A percentile compares a stretch with the other conserved stretches of the same genome.
Evolutionary conservation across 495 filamentous ascomycete species (phyloP).

Genomic region (Xylaria cubensis): DNA sequence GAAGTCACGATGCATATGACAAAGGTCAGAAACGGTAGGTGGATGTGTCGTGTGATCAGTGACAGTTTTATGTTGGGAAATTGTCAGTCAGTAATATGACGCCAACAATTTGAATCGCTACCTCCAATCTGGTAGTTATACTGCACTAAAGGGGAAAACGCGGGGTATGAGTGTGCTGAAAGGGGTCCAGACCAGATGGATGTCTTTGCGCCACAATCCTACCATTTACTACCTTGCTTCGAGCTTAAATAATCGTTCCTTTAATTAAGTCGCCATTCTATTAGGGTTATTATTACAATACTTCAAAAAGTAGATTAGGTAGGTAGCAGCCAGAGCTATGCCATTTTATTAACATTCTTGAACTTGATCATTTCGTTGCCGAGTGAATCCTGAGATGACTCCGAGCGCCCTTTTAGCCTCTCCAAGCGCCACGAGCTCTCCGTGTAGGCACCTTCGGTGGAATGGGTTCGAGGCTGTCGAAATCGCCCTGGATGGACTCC

Average conservation of each 20-base stretch:
- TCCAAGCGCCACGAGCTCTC: not conserved
- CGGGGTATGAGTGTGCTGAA: slow-evolving; percentile 12
- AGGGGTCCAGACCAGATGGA: not conserved
- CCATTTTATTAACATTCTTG: not conserved
- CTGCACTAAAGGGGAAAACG: slow-evolving; percentile 8
- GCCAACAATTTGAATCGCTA: not conserved
- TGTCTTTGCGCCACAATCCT: not conserved
- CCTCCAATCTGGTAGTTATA: not conserved
- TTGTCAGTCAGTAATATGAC: not conserved
- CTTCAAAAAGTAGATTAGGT: not conserved
- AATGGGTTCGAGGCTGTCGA: slow-evolving; percentile 23
- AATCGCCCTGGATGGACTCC: slow-evolving; percentile 11
- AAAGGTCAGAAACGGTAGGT: slow-evolving; percentile 2
- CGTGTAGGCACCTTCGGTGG: slow-evolving; percentile 1
- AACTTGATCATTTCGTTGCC: not conserved
- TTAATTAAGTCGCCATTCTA: not conserved
- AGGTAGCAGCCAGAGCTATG: not conserved
- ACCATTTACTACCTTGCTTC: not conserved
- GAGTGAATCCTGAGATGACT: not conserved
- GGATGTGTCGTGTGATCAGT: slow-evolving; percentile 8
- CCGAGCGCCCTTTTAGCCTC: not conserved
- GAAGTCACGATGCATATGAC: slow-evolving; percentile 10
- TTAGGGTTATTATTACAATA: slow-evolving; percentile 14
- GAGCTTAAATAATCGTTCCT: not conserved
- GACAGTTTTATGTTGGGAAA: not conserved